Base-by-base conservation (phyloP, 2,329 filamentous ascomycete species). In the Triangularia setosa region DNA sequence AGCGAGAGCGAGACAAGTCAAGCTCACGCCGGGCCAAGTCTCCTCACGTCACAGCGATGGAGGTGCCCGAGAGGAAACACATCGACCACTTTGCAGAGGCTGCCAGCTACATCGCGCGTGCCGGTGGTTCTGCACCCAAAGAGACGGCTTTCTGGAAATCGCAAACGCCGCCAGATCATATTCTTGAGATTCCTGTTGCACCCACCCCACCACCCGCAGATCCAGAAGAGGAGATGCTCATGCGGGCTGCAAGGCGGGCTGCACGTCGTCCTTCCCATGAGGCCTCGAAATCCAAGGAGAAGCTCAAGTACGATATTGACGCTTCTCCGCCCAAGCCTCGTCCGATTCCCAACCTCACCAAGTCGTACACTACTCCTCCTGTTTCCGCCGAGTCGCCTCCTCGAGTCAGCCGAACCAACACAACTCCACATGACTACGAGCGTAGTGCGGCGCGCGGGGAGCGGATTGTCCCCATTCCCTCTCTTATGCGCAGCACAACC, bases 211-310 rank as follows among this genome's bases (percentile, higher is more conserved):
- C 71, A 9, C 69, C 65, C 18, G 69, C 63, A 9, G 70, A 70
- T 8, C 54, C 63, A 21, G 67, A 71, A 18, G 70, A 72, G 6
- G 70, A 72, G 11, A 65, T 25, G 33, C 52, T 69, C 33, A 64
- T 55, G 8, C 68, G 65, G 12, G 57, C 67, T 7, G 61, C 66
- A 28, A 69, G 70, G 16, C 61, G 65, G 3, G 66, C 69, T 0
- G 65, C 56, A 1, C 71, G 71, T 27, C 68, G 70, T 16, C 59
- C 68, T n/a, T 72, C 71, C 18, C 66, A 73, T 44, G 70, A 72
- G 18, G 58, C 67, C 4, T 62, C 69, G 4, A 67, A 61, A 52
- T 69, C 69, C 5, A 65, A 64, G 44, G 68, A 70, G 21, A 70
- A 68, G 56, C 30, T 68, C 27, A 52, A 60, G n/a, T 67, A 69